Conservation (phyloP, 2,329 filamentous ascomycete genomes). For the Acrocalymma vagum region DNA sequence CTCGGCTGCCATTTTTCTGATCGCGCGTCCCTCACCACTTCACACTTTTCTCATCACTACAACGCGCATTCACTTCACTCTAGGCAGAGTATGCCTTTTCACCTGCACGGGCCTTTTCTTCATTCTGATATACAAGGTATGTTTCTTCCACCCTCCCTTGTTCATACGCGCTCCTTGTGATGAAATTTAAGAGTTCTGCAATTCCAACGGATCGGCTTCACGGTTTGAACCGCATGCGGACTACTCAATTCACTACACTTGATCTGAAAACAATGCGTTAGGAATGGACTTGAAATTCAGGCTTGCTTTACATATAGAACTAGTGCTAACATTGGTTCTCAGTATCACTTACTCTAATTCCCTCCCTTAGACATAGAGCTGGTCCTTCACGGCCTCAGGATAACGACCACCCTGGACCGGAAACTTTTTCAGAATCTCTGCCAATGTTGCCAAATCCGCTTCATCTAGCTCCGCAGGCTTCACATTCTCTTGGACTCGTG, state of each 20-base stretch:
- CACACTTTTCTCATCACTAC: too few species aligned
- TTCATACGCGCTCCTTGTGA: constrained; percentile 34
- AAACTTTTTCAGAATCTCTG: constrained; percentile 59
- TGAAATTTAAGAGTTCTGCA: constrained; percentile 61
- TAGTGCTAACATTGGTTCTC: constrained; percentile 18
- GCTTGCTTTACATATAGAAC: constrained; percentile 1
- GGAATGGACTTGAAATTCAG: constrained; percentile 22
- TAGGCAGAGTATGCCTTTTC: neutral
- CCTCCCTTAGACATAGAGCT: constrained; percentile 18
- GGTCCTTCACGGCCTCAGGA: constrained; percentile 10
- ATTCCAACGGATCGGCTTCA: constrained; percentile 53
- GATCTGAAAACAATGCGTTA: too few species aligned
- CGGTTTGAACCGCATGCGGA: constrained; percentile 52
- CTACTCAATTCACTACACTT: constrained; percentile 58
- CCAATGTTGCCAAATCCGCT: constrained; percentile 61
- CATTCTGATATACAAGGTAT: constrained; percentile 16
- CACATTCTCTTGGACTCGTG: constrained; percentile 69
- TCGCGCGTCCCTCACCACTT: too few species aligned
- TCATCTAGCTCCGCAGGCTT: constrained; percentile 62
- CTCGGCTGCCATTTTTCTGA: too few species aligned
- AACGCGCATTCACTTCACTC: too few species aligned
- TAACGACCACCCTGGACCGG: constrained; percentile 55
- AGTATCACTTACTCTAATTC: constrained; percentile 5
- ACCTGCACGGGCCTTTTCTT: constrained; percentile 5
- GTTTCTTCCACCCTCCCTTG: constrained; percentile 1